phyloP scores from a whole-genome alignment of 164 flowering plant species.

The Liquidambar formosana region DNA sequence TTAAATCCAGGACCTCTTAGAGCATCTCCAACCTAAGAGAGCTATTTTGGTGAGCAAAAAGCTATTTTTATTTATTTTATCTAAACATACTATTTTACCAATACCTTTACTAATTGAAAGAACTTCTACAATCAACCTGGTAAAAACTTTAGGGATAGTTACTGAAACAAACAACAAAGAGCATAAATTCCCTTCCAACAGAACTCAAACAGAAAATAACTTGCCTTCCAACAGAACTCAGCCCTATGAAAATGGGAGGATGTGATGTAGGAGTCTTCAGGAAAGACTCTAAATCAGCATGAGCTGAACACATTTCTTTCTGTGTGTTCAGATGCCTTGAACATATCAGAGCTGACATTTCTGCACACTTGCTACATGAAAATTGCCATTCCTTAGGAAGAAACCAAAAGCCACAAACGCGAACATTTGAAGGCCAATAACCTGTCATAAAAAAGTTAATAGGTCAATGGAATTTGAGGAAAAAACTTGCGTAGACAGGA shows the following conservation, averaged over 20 bases:
- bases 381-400: slow-evolving; percentile 82
- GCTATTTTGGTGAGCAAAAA: too few species aligned
- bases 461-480: neutral
- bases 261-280: slow-evolving; percentile 29
- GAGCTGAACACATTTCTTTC: slow-evolving; percentile 48
- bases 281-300: slow-evolving; percentile 49
- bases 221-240: too few species aligned
- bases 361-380: slow-evolving; percentile 63
- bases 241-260: slow-evolving; percentile 65
- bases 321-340: slow-evolving; percentile 18
- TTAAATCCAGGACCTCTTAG: too few species aligned
- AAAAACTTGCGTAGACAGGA: too few species aligned
- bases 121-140: neutral
- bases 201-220: too few species aligned
- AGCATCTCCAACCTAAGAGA: too few species aligned
- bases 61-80: too few species aligned
- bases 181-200: slow-evolving; percentile 61
- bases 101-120: neutral
- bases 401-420: slow-evolving; percentile 94
- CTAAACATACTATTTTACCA: neutral
- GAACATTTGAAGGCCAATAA: slow-evolving; percentile 84
- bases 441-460: slow-evolving; percentile 38
- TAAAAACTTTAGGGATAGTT: neutral
- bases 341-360: slow-evolving; percentile 32
- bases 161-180: neutral